Conservation (phyloP, 2,329 filamentous ascomycete species). For the Calonectria pseudoreteaudii region DNA sequence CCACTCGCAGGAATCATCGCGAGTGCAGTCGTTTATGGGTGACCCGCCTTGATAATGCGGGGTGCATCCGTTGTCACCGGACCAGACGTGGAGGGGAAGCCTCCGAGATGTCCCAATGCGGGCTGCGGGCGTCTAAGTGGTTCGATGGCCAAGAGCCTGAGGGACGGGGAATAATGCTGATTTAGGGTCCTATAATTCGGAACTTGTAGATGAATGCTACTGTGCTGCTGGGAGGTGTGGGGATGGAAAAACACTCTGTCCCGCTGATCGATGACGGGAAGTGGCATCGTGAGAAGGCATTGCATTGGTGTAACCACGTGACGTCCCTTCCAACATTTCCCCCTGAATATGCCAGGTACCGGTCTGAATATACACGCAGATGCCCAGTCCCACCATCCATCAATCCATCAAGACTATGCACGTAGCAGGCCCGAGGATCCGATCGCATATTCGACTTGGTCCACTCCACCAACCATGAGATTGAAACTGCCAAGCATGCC, state of each 20-base stretch:
- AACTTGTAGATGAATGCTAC: background rate
- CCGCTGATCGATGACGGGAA: background rate
- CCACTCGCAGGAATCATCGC: slow-evolving; percentile 25
- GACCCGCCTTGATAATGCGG: slow-evolving; percentile 32
- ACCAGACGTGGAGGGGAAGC: slow-evolving; percentile 38
- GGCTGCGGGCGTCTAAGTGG: slow-evolving; percentile 24
- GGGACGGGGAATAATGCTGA: background rate
- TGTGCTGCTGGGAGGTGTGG: background rate
- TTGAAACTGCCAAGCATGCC: slow-evolving; percentile 7
- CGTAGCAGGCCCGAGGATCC: slow-evolving; percentile 20
- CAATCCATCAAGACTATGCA: background rate
- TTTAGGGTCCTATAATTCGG: slow-evolving; percentile 2
- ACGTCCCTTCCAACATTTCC: background rate
- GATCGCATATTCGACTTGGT: background rate
- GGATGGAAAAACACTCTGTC: background rate
- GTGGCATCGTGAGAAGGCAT: background rate
- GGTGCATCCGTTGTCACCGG: slow-evolving; percentile 29
- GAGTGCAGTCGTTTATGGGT: slow-evolving; percentile 12
- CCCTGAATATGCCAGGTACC: slow-evolving; percentile 6
- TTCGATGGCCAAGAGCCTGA: slow-evolving; percentile 27
- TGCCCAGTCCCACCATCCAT: background rate
- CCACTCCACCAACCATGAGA: slow-evolving; percentile 10
- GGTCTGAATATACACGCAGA: background rate
- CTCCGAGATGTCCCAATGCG: slow-evolving; percentile 41
- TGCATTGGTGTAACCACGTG: background rate